These are phyloP conservation scores for Rhizophagus sp. DNA, from an alignment of 192 early-diverging fungal species.

Conservation along the genomic window DNA sequence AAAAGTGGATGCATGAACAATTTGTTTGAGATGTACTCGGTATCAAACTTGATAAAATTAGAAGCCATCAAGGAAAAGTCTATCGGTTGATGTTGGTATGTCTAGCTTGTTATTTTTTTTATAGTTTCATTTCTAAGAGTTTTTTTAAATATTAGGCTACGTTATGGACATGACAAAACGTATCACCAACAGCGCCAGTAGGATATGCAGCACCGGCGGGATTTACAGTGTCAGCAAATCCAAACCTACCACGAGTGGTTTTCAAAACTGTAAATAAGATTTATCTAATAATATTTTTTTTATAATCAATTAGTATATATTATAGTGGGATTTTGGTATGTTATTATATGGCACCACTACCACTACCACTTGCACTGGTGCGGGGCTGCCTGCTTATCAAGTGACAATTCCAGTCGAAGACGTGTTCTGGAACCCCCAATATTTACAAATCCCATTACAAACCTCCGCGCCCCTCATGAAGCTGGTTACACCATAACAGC, in stretches of 20 bases:
- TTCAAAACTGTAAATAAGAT: slow-evolving; percentile 1
- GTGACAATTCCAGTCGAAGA: slow-evolving; percentile 12
- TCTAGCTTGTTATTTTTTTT: slow-evolving; percentile 5
- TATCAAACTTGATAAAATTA: slow-evolving; percentile 18
- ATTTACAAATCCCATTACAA: neutral
- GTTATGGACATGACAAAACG: neutral
- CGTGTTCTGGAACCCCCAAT: slow-evolving; percentile 16
- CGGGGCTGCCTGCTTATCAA: neutral
- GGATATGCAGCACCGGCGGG: neutral
- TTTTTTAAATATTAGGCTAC: neutral
- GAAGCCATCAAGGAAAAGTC: neutral
- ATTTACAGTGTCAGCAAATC: neutral
- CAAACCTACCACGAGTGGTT: slow-evolving; percentile 16
- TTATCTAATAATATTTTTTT: slow-evolving; percentile 9
- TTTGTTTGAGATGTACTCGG: slow-evolving; percentile 18
- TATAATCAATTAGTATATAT: slow-evolving; percentile 11
- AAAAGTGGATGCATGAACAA: slow-evolving; percentile 5
- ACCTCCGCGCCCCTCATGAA: neutral
- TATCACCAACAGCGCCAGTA: neutral
- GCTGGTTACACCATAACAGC: neutral
- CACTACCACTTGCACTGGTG: slow-evolving; percentile 3
- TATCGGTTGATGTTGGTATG: slow-evolving; percentile 23
- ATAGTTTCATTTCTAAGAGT: neutral
- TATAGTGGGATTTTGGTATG: slow-evolving; percentile 14
- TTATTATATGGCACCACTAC: neutral